Conservation (phyloP, 2,329 filamentous ascomycete genomes). For the Paecilomyces formosus region DNA sequence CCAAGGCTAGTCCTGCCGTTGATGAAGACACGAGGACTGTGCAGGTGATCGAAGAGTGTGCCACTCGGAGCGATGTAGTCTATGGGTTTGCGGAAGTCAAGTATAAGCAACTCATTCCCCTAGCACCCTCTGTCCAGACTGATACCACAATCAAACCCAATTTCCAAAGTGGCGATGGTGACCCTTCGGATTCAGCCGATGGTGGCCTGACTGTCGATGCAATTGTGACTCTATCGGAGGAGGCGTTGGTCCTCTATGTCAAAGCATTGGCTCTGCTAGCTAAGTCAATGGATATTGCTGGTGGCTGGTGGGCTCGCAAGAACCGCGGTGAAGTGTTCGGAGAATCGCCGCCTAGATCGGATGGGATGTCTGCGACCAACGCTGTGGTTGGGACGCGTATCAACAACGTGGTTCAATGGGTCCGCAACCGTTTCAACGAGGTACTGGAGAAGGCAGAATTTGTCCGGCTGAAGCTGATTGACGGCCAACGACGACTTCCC, state of each 20-base stretch:
- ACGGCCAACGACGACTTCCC: slow-evolving; percentile 77
- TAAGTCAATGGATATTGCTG: slow-evolving; percentile 92
- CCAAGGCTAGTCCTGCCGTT: slow-evolving; percentile 50
- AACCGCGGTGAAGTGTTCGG: slow-evolving; percentile 55
- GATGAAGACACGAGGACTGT: slow-evolving; percentile 77
- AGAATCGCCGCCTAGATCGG: slow-evolving; percentile 37
- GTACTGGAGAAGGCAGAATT: slow-evolving; percentile 94
- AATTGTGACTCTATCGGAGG: slow-evolving; percentile 79
- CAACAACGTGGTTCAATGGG: slow-evolving; percentile 93
- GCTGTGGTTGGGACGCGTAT: slow-evolving; percentile 61
- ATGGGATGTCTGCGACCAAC: slow-evolving; percentile 31
- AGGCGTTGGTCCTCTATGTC: slow-evolving; percentile 91
- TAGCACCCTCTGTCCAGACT: slow-evolving; percentile 59
- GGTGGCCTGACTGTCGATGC: slow-evolving; percentile 79
- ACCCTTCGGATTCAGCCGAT: slow-evolving; percentile 52
- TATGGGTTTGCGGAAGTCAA: slow-evolving; percentile 98
- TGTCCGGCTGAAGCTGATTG: slow-evolving; percentile 78
- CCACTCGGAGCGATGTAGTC: slow-evolving; percentile 88
- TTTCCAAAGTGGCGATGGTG: slow-evolving; percentile 20
- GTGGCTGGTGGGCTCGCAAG: slow-evolving; percentile 81
- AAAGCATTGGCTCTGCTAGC: slow-evolving; percentile 85
- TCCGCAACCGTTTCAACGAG: slow-evolving; percentile 89
- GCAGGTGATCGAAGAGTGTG: slow-evolving; percentile 81
- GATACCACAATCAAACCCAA: slow-evolving; percentile 21
- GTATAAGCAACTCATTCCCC: slow-evolving; percentile 89